Evolutionary conservation across 2,329 filamentous ascomycete genomes (phyloP), one percentile per base, ranked within the genome.

Genomic region (Didymosphaeria variabile): DNA sequence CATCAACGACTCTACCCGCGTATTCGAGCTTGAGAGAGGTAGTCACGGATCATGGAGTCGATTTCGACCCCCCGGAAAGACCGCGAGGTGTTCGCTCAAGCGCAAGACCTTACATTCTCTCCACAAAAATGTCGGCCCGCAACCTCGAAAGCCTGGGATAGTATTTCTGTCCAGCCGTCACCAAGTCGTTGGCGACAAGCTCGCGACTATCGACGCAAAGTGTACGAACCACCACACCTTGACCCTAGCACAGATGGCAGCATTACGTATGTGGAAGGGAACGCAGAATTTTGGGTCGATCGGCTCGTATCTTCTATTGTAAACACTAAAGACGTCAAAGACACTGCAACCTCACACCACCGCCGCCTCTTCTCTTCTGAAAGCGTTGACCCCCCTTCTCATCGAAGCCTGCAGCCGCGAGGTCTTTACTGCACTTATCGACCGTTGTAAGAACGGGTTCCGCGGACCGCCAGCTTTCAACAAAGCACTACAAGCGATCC

Each of bases 381-480:
- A 26, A 2, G 15, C 38, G 50, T 55, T 42, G 55, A 58, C 38
- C 36, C 54, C 54, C 17, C 49, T 58, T 31, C 55, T 66, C 26
- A 53, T 67, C 26, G 63, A 66, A 60, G 55, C 61, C 19, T 60
- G 59, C 21, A 58, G 42, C 13, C 52, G 59, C 17, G 51, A 59
- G 15, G 50, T 67, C 23, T 60, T 67, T 53, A 44, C 45, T 21
- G 21, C 47, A 26, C 61, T 67, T 6, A 40, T 66, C 10, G 63
- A 67, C 46, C 61, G 61, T n/a, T 67, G 63, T 38, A 61, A 38
- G 2, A 47, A 58, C 40, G 65, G 63, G 9, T 67, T 66, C 44
- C 65, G 65, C 40, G 61, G 61, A 7, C 65, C 61, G 0, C 36
- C 45, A 3, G 32, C 59, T 1, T 63, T 63, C 50, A 67, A 65